Evolutionary conservation across 345 rosid species (phyloP), one percentile per base, ranked within the genome.

Genomic region (Populus ilicifolia): DNA sequence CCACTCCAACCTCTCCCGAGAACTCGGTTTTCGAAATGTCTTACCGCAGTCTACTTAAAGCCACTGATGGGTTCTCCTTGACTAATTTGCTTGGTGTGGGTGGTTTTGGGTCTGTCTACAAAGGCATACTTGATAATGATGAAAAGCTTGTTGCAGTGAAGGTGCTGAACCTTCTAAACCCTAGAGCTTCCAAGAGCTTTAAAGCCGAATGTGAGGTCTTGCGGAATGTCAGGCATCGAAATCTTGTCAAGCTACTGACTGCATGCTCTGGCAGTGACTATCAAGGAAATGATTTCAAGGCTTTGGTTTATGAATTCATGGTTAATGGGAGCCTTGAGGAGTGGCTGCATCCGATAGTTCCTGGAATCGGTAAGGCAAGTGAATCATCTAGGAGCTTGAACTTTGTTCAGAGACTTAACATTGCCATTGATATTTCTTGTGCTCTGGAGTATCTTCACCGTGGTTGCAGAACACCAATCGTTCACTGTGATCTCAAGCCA

Each of bases 241-340:
- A 80, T 71, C 83, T 80, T 16, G 80, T 80, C 16, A 80, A 80
- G 70, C 72, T 80, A 17, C 63, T 80, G 7, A 76, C 69, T 36
- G 77, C 69, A 0, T 80, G 80, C 69, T 80, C 80, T 8, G 44
- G 80, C 7, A n/a, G 72, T 29, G 80, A 71, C 36, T 44, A 66
- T 48, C 48, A 36, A 7, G 79, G 76, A 17, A 75, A 80, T 21
- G 83, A 80, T 44, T 80, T 80, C 70, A 74, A 79, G 76, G 83
- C 83, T 20, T 29, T 80, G 33, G 69, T 75, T 64, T 80, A 75
- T 65, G 76, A 72, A 46, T 76, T 72, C 56, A 76, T 76, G 80
- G 73, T 41, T 2, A 75, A 80, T 17, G 83, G 80, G 3, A 80
- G 71, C 23, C 69, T 75, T n/a, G 82, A 75, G 8, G 75, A 75